Evolutionary conservation across 1,139 yeast species (phyloP).

Genomic region (Diutina mesorugosa): DNA sequence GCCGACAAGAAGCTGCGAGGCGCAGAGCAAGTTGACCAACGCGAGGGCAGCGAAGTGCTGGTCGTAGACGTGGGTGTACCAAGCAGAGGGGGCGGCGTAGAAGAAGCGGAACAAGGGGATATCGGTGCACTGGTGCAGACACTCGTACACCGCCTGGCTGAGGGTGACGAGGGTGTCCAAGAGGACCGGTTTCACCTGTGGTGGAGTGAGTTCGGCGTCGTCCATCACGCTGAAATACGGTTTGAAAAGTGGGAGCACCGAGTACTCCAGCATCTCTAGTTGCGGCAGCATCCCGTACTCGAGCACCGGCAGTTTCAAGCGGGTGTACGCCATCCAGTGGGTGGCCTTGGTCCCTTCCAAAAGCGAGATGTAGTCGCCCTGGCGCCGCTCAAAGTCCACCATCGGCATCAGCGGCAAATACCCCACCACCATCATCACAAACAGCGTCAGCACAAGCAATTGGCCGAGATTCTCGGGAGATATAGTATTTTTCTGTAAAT

Average conservation of each 20-base stretch:
- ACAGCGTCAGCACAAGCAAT: neutral
- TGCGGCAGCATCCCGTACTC: neutral
- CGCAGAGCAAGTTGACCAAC: neutral
- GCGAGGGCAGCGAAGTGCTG: neutral
- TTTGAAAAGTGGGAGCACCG: neutral
- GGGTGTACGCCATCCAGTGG: neutral
- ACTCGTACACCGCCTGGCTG: neutral
- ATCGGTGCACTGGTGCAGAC: neutral
- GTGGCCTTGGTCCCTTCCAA: neutral
- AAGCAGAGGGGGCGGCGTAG: neutral
- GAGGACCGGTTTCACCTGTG: neutral
- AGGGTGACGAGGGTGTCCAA: neutral
- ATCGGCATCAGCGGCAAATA: neutral
- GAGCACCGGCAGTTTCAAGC: neutral
- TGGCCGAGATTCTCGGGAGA: too few relatives aligned
- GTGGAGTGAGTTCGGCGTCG: neutral
- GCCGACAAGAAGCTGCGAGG: neutral
- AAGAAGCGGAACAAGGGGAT: neutral
- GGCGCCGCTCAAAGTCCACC: neutral
- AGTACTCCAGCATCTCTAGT: neutral
- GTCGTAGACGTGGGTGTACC: neutral
- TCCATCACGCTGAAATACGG: neutral
- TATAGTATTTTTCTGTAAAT: neutral
- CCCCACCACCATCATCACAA: neutral
- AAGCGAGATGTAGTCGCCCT: neutral